phyloP scores from a whole-genome alignment of 2,329 filamentous ascomycete species.

The Colletotrichum simmondsii region DNA sequence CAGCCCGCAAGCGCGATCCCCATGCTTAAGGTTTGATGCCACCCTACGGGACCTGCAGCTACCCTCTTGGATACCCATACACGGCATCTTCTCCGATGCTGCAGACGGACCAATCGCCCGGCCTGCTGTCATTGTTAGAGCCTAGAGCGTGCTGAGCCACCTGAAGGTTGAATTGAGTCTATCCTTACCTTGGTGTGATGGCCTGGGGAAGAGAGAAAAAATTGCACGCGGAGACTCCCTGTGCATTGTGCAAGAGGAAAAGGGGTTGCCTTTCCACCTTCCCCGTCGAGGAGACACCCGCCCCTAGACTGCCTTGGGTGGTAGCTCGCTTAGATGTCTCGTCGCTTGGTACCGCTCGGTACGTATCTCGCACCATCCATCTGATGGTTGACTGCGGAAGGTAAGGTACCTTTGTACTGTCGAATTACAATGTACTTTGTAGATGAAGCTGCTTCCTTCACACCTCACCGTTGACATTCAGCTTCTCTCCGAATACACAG shows the following conservation, averaged over 20 bases:
- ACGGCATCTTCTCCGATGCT: neutral
- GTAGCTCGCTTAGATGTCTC: neutral
- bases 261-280: conserved; percentile 1
- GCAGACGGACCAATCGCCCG: neutral
- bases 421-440: too few species aligned
- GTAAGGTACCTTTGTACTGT: too few species aligned
- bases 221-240: neutral
- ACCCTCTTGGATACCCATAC: neutral
- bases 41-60: conserved; percentile 19
- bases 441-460: neutral
- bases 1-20: conserved; percentile 12
- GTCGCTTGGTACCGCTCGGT: neutral
- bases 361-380: neutral
- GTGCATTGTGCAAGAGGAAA: neutral
- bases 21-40: conserved; percentile 30
- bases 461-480: neutral
- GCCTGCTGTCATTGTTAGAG: neutral
- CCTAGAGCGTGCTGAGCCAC: neutral
- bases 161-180: conserved; percentile 1
- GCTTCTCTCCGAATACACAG: neutral
- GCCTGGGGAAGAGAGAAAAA: neutral
- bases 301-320: neutral
- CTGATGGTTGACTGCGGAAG: neutral
- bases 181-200: neutral
- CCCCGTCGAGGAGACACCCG: conserved; percentile 2